Base-by-base conservation (phyloP, 306 rosid genomes). In the Cyamopsis tetragonoloba region DNA sequence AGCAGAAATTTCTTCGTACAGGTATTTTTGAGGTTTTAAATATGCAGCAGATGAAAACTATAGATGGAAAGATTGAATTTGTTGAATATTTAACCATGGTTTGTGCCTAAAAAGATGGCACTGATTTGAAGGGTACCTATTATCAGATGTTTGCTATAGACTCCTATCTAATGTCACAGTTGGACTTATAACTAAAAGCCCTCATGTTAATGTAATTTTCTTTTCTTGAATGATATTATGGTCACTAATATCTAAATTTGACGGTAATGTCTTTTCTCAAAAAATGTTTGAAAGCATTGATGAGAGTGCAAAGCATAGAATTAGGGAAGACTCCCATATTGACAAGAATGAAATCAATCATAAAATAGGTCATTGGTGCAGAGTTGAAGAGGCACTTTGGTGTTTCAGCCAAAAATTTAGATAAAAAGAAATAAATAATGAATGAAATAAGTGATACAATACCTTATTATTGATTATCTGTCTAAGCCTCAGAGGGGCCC, bases 1-100 rank as follows among this genome's bases (percentile, higher is more conserved):
- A 71, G 92, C 89, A 60, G 96, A 95, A 82, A 85, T 90, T 55
- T 80, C 89, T 54, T 80, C 91, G 5, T 80, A 49, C 95, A 95
- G 85, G 97, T 95, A 90, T 7, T 81, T 22, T 38, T 55, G 15
- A 26, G 70, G 58, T 34, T 62, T 74, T 19, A 51, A 74, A 26
- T 61, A 26, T 27, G n/a, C 46, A 56, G 31, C 18, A 6, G 22
- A 56, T 17, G 49, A 61, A 61, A 41, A 14, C 28, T 34, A 20
- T 48, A 28, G 31, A 55, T 22, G 3, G 12, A 2, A 7, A 24
- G 48, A 22, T 44, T 35, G 37, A 15, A 48, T 62, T 62, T 77
- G 12, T 31, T 34, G 20, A 39, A 60, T 18, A 1, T 59, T 37
- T 31, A 20, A 43, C 28, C 32, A 59, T 59, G 27, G 13, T 39